Evolutionary conservation across 192 early-diverging fungal species (phyloP).

Genomic region (Coemansia sp.): DNA sequence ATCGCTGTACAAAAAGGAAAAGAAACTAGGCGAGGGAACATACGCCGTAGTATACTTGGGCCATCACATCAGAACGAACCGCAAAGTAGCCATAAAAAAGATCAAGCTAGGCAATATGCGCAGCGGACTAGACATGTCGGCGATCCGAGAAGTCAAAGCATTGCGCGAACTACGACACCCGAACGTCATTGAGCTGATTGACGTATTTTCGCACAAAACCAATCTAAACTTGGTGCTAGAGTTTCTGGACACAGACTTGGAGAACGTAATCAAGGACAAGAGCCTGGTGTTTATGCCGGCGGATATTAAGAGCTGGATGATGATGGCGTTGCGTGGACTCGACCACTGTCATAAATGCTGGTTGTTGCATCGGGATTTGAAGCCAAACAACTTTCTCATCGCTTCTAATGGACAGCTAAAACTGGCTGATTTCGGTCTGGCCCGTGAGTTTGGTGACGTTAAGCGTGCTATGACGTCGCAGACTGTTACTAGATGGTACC

Average conservation of each 20-base stretch:
- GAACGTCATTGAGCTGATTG: conserved; percentile 93
- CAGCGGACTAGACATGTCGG: conserved; percentile 94
- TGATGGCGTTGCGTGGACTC: conserved; percentile 93
- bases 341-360: conserved; percentile 90
- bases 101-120: conserved; percentile 92
- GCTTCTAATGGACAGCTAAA: conserved; percentile 89
- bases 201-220: conserved; percentile 89
- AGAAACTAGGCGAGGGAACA: conserved; percentile 95
- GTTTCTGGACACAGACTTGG: conserved; percentile 92
- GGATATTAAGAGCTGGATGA: conserved; percentile 97
- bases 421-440: conserved; percentile 98
- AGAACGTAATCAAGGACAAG: conserved; percentile 96
- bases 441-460: conserved; percentile 92
- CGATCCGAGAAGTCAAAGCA: conserved; percentile 92
- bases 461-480: conserved; percentile 85
- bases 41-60: conserved; percentile 94
- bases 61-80: conserved; percentile 61
- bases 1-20: conserved; percentile 79
- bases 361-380: conserved; percentile 91
- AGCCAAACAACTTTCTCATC: conserved; percentile 85
- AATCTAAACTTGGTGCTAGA: conserved; percentile 95
- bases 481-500: conserved; percentile 97
- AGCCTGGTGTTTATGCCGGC: conserved; percentile 83
- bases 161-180: conserved; percentile 92
- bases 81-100: conserved; percentile 94